A percentile compares a stretch with the other conserved stretches of the same genome.
Evolutionary conservation across 2,329 filamentous ascomycete genomes (phyloP).

Genomic region (Cladosporium sp.): DNA sequence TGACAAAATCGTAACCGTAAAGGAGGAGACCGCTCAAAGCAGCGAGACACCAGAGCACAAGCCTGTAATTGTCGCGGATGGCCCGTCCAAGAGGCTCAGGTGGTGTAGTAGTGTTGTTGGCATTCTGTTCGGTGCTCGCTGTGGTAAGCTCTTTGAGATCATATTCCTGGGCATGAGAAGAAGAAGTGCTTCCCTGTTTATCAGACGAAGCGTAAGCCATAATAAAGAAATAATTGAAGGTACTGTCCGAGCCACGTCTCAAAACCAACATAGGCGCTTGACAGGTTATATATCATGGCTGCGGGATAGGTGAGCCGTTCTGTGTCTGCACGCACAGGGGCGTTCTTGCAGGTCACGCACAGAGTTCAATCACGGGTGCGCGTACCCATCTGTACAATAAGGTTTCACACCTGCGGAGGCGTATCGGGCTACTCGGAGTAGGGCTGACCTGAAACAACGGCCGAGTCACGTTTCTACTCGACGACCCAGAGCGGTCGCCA

Average conservation of each 20-base stretch:
- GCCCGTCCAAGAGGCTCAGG: neutral
- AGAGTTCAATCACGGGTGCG: neutral
- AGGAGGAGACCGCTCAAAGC: conserved; percentile 13
- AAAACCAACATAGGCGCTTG: neutral
- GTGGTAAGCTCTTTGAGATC: neutral
- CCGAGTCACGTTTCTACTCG: neutral
- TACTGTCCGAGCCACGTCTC: neutral
- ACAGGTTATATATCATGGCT: neutral
- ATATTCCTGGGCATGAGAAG: neutral
- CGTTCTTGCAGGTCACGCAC: neutral
- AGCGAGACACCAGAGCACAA: neutral
- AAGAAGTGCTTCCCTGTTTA: neutral
- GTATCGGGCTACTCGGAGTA: neutral
- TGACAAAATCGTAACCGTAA: conserved; percentile 20
- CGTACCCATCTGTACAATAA: neutral
- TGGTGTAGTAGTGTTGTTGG: neutral
- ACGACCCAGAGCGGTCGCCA: neutral
- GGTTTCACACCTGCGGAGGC: neutral
- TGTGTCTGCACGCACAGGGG: neutral
- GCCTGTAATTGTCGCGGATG: neutral
- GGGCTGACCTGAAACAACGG: neutral
- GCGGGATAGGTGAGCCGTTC: neutral
- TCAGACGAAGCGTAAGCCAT: neutral
- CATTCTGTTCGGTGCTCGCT: neutral
- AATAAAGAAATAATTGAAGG: neutral